Evolutionary conservation across 73 alveolate genomes (phyloP), one percentile per base, ranked within the genome.

Genomic region (Uronychia binucleata): DNA sequence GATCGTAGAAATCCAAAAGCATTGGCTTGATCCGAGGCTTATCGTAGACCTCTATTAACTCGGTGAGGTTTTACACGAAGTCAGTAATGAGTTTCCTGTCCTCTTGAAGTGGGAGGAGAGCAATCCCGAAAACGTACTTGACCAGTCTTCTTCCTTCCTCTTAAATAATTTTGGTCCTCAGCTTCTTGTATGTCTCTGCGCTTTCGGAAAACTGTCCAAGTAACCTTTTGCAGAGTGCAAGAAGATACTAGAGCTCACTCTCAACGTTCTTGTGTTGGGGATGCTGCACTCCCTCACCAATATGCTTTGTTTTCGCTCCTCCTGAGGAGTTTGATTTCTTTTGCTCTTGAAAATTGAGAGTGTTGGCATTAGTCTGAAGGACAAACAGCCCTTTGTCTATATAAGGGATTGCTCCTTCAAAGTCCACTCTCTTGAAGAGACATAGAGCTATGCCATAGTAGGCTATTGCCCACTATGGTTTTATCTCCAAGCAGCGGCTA

Each of bases 111-210:
- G 81, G 81, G 28, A 75, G 58, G 19, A 75, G 32, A 28, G 30
- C 81, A 8, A 75, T 5, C 58, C 81, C 81, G 32, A 75, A 75
- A 26, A 75, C 81, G 32, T 28, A 75, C 58, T 75, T 28, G 30
- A 75, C 30, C 81, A 75, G 32, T 5, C 8, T 28, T 58, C 27
- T 75, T 58, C 81, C 81, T 75, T 75, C 81, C 1, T 25, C 1
- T 30, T 26, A 75, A 26, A 26, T 1, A 28, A 75, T 75, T 13
- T 75, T 13, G 5, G 5, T 25, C 8, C 58, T 30, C 5, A 75
- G n/a, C n/a, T 25, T 30, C 30, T 25, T 28, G 30, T 75, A 75
- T 25, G 5, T 58, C 27, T 75, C 19, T 58, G 25, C 35, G 58
- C 59, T 30, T 27, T 75, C 35, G n/a, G 25, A 35, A 30, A 28